phyloP scores from a whole-genome alignment of 2,329 filamentous ascomycete genomes.

The Penicillium rolfsii region DNA sequence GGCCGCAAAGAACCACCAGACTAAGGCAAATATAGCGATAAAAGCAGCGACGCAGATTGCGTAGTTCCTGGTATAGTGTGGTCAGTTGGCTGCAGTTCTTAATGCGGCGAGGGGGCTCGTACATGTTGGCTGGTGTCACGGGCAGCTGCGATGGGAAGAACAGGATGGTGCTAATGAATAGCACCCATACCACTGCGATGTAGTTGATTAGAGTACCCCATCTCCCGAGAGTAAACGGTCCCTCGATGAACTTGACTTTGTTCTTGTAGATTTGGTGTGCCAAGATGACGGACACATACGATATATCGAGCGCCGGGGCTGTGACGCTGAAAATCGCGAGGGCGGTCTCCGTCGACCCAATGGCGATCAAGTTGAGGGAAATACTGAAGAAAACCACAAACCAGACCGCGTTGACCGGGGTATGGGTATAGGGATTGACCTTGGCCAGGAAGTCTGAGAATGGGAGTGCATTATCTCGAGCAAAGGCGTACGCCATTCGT shows the following conservation, averaged over 20 bases:
- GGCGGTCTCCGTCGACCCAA: slow-evolving; percentile 49
- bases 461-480: slow-evolving; percentile 63
- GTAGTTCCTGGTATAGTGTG: slow-evolving; percentile 48
- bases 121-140: slow-evolving; percentile 55
- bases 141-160: slow-evolving; percentile 56
- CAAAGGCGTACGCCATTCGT: slow-evolving; percentile 65
- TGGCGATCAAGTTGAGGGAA: slow-evolving; percentile 54
- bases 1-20: slow-evolving; percentile 53
- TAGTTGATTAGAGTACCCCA: slow-evolving; percentile 61
- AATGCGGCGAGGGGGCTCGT: slow-evolving; percentile 13
- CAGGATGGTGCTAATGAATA: slow-evolving; percentile 65
- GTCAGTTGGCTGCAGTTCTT: not conserved
- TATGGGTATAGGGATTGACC: slow-evolving; percentile 58
- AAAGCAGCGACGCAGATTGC: slow-evolving; percentile 51
- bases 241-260: slow-evolving; percentile 58
- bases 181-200: slow-evolving; percentile 63
- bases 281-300: slow-evolving; percentile 64
- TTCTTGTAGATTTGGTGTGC: slow-evolving; percentile 59
- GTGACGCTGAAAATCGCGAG: slow-evolving; percentile 58
- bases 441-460: slow-evolving; percentile 61
- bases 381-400: slow-evolving; percentile 63
- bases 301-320: slow-evolving; percentile 56
- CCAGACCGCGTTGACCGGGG: slow-evolving; percentile 67
- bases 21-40: slow-evolving; percentile 54
- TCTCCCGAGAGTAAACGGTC: slow-evolving; percentile 60